Conservation (phyloP, 768 basidiomycete species). For the Myochromella boudieri region DNA sequence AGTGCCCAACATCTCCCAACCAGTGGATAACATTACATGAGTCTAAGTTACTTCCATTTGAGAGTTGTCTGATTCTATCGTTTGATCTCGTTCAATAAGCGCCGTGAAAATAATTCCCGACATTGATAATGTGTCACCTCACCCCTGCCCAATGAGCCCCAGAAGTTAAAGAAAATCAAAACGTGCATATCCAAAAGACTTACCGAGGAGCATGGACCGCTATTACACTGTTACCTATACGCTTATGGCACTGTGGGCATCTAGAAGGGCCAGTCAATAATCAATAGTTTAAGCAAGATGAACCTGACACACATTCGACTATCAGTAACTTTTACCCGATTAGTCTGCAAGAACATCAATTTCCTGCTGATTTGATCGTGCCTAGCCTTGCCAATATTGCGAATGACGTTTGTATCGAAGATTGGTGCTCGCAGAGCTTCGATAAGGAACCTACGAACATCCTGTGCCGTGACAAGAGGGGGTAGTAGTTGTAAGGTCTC, state of each 20-base stretch:
- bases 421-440: constrained; percentile 66
- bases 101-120: constrained; percentile 75
- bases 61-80: constrained; percentile 16
- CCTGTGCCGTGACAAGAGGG: constrained; percentile 82
- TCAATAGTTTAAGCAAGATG: not conserved
- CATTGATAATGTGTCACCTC: constrained; percentile 98
- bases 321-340: constrained; percentile 87
- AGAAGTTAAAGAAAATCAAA: not conserved
- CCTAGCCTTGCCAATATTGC: constrained; percentile 70
- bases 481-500: constrained; percentile 87
- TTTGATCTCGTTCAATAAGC: constrained; percentile 42
- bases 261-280: constrained; percentile 36
- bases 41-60: no score
- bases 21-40: no score
- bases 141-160: constrained; percentile 51
- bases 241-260: constrained; percentile 95
- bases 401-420: constrained; percentile 69
- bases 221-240: constrained; percentile 90
- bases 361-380: constrained; percentile 73
- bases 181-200: constrained; percentile 23
- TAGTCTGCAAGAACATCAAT: constrained; percentile 75
- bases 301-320: constrained; percentile 80
- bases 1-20: no score
- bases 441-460: constrained; percentile 76
- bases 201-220: constrained; percentile 89